Evolutionary conservation across 148 eudicot species (phyloP).

Genomic region (Heliosperma pusillum): DNA sequence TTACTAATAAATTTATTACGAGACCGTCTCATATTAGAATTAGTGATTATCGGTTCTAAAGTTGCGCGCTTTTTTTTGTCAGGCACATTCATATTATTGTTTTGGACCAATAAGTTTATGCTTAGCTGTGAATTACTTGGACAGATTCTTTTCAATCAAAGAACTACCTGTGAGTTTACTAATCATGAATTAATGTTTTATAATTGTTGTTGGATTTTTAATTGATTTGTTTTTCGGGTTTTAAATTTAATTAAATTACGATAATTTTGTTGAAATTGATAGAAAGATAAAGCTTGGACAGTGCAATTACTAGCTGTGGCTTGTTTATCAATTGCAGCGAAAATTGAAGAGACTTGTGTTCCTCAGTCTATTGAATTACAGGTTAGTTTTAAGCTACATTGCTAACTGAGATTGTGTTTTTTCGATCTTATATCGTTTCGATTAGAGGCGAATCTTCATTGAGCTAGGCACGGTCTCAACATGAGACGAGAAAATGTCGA

Average conservation of each 20-base stretch:
- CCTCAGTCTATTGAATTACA: slow-evolving; percentile 55
- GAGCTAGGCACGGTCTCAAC: too few relatives aligned
- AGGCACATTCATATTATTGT: slow-evolving; percentile 66
- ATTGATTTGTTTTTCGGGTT: neutral
- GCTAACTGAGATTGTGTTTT: neutral
- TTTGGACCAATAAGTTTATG: slow-evolving; percentile 59
- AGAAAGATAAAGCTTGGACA: slow-evolving; percentile 67
- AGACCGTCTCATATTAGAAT: too few relatives aligned
- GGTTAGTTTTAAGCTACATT: slow-evolving; percentile 40
- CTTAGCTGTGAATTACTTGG: slow-evolving; percentile 73
- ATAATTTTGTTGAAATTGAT: neutral
- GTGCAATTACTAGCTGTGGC: slow-evolving; percentile 76
- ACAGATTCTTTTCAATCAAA: slow-evolving; percentile 58
- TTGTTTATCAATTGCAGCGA: slow-evolving; percentile 81
- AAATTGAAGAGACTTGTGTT: slow-evolving; percentile 63
- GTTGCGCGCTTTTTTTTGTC: slow-evolving; percentile 16
- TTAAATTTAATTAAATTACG: neutral
- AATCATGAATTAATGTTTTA: neutral
- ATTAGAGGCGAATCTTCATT: too few relatives aligned
- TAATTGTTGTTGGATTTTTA: slow-evolving; percentile 7
- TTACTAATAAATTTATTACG: too few relatives aligned
- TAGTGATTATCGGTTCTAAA: neutral
- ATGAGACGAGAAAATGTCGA: too few relatives aligned
- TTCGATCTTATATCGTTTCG: too few relatives aligned
- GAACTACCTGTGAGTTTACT: slow-evolving; percentile 63